Conservation (phyloP, 2,329 filamentous ascomycete genomes). For the Dactylellina haptotyla region DNA sequence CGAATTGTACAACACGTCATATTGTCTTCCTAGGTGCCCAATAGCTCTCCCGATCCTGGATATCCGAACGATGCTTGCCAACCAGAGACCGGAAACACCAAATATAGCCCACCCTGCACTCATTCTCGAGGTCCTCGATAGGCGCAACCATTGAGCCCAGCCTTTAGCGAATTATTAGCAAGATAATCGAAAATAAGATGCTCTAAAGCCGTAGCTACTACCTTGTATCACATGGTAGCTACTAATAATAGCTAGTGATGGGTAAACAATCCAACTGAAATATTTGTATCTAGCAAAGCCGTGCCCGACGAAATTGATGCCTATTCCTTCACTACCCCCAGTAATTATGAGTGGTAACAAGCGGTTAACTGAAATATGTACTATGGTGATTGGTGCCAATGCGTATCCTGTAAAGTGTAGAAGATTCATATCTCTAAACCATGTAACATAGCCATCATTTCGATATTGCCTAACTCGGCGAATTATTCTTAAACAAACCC, state of each 20-base stretch:
- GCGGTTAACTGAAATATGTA: constrained; percentile 81
- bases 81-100: constrained; percentile 55
- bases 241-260: constrained; percentile 52
- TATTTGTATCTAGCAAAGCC: constrained; percentile 68
- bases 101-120: constrained; percentile 24
- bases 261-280: constrained; percentile 55
- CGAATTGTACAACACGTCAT: constrained; percentile 56
- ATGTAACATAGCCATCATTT: constrained; percentile 74
- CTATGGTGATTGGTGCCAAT: constrained; percentile 72
- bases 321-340: constrained; percentile 86
- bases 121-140: constrained; percentile 27
- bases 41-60: constrained; percentile 51
- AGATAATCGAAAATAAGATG: neutral
- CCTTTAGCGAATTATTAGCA: constrained; percentile 17
- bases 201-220: constrained; percentile 2
- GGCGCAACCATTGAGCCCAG: constrained; percentile 52
- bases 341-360: constrained; percentile 78
- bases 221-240: constrained; percentile 57
- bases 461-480: constrained; percentile 75
- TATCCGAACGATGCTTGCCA: constrained; percentile 55
- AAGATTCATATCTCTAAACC: constrained; percentile 69
- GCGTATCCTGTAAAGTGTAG: constrained; percentile 77
- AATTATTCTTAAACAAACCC: constrained; percentile 79
- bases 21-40: constrained; percentile 56
- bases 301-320: constrained; percentile 83